Evolutionary conservation across 257 asterid species (phyloP).

Genomic region (Henckelia pumila): DNA sequence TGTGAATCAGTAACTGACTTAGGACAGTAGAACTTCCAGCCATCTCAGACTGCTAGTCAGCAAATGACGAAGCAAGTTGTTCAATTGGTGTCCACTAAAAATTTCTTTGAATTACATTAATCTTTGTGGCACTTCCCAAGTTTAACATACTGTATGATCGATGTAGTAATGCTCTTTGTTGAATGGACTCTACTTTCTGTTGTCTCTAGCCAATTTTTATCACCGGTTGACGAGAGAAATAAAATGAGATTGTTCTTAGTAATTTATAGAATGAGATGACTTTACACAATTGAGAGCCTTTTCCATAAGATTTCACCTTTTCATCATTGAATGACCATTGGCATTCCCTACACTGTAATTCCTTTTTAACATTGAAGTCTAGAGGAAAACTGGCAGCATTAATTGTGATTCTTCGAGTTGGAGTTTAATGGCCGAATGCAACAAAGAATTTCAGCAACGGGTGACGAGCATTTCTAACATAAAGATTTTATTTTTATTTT

Average conservation of each 20-base stretch:
- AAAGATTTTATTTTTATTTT: no score
- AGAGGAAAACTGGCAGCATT: neutral
- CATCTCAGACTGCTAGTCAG: constrained; percentile 5
- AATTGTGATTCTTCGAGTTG: neutral
- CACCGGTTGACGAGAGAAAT: neutral
- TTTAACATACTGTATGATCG: neutral
- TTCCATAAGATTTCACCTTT: neutral
- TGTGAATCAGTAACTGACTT: neutral
- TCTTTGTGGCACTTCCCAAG: neutral
- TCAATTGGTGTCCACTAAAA: neutral
- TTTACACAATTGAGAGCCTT: neutral
- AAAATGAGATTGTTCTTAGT: neutral
- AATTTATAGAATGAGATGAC: neutral
- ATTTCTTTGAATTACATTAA: neutral
- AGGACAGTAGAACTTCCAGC: constrained; percentile 7
- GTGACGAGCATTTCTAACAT: neutral
- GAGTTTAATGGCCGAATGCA: neutral
- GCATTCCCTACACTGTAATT: neutral
- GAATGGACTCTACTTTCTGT: neutral
- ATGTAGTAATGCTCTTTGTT: neutral
- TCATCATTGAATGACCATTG: neutral
- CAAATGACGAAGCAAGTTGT: constrained; percentile 13
- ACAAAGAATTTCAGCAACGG: neutral
- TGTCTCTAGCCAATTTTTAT: neutral
- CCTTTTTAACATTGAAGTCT: neutral